Evolutionary conservation across 1,284 basidiomycete species (phyloP).

Genomic region (Ceratobasidium papillatum): DNA sequence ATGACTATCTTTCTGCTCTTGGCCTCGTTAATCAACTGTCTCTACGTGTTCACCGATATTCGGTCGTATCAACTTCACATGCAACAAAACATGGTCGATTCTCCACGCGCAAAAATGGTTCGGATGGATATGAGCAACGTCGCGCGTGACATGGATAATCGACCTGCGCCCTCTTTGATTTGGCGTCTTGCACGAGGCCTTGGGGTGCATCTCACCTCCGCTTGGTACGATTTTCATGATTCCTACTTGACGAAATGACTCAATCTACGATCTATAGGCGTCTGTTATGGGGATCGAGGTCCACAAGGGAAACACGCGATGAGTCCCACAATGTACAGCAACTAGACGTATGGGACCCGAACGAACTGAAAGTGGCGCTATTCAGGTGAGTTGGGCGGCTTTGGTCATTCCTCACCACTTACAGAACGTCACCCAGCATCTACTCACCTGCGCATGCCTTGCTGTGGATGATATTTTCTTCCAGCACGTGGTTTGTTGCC

Average conservation of each 20-base stretch:
- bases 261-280: slow-evolving; percentile 56
- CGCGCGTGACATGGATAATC: slow-evolving; percentile 35
- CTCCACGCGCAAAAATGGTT: slow-evolving; percentile 44
- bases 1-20: slow-evolving; percentile 53
- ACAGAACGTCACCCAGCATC: slow-evolving; percentile 52
- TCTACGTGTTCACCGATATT: slow-evolving; percentile 49
- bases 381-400: slow-evolving; percentile 55
- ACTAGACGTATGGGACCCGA: slow-evolving; percentile 79
- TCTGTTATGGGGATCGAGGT: slow-evolving; percentile 67
- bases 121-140: slow-evolving; percentile 34
- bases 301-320: slow-evolving; percentile 56
- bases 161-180: slow-evolving; percentile 24
- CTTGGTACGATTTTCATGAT: slow-evolving; percentile 37
- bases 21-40: slow-evolving; percentile 48
- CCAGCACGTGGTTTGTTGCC: slow-evolving; percentile 78
- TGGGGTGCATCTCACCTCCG: slow-evolving; percentile 57
- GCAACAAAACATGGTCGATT: slow-evolving; percentile 43
- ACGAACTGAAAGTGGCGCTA: slow-evolving; percentile 71
- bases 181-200: slow-evolving; percentile 62
- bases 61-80: slow-evolving; percentile 51
- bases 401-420: neutral
- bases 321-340: slow-evolving; percentile 63
- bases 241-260: neutral
- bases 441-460: slow-evolving; percentile 80
- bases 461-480: slow-evolving; percentile 73